Percentiles rank a stretch among this genome's conserved stretches.
Conservation (phyloP, 2,329 filamentous ascomycete species). For the Ascochyta pisi region DNA sequence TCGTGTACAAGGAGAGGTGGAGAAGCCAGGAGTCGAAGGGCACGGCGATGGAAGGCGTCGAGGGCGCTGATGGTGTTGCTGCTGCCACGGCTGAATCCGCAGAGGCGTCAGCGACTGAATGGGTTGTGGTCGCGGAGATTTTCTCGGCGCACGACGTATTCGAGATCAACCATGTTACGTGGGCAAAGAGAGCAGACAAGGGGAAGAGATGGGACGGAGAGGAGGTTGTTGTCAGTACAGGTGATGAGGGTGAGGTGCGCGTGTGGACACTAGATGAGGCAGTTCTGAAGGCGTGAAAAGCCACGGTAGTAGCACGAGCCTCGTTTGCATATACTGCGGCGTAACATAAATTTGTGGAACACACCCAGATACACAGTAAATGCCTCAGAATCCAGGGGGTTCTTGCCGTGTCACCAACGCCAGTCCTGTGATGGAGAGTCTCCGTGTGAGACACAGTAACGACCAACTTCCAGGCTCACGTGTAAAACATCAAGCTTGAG, state of each 20-base stretch:
- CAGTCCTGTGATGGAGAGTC: neutral
- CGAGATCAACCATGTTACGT: constrained; percentile 90
- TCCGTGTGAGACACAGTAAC: neutral
- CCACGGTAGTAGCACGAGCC: neutral
- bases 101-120: constrained; percentile 58
- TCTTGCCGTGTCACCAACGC: neutral
- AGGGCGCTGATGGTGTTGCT: constrained; percentile 25
- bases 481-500: constrained; percentile 1
- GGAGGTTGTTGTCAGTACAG: constrained; percentile 88
- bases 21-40: constrained; percentile 24
- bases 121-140: constrained; percentile 74
- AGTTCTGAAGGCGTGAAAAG: constrained; percentile 3
- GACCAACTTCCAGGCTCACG: neutral
- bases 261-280: constrained; percentile 69
- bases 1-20: constrained; percentile 33
- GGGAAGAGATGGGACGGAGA: constrained; percentile 67
- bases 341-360: constrained; percentile 12
- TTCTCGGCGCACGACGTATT: constrained; percentile 86
- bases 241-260: constrained; percentile 87
- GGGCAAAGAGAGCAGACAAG: constrained; percentile 80
- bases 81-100: constrained; percentile 25
- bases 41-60: constrained; percentile 27
- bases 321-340: constrained; percentile 1
- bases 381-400: constrained; percentile 10
- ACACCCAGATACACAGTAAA: neutral